These are phyloP conservation scores for Fusarium sacchari DNA, from an alignment of 2,329 filamentous ascomycete species.

Conservation along the genomic window DNA sequence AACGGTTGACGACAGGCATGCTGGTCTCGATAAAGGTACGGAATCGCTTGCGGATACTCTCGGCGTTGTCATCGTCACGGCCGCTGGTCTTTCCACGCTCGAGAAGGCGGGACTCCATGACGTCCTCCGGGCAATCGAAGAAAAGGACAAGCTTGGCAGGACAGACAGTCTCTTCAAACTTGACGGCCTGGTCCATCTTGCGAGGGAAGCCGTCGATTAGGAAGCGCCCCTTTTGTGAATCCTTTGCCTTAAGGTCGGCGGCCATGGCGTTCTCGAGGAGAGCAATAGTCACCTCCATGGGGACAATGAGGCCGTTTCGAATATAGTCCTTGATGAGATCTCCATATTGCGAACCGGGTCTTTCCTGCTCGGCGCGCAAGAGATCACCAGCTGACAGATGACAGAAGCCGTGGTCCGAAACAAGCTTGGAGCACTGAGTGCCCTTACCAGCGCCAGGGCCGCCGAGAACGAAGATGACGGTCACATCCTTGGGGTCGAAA, in stretches of 20 bases:
- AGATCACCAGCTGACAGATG: constrained; percentile 95
- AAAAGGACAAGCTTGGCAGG: constrained; percentile 88
- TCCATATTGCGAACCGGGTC: constrained; percentile 87
- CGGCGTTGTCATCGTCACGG: constrained; percentile 90
- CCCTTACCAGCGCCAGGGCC: constrained; percentile 96
- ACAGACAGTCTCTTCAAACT: constrained; percentile 92
- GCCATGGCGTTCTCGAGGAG: constrained; percentile 94
- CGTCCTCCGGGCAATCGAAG: constrained; percentile 89
- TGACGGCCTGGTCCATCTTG: constrained; percentile 95
- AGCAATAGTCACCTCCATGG: constrained; percentile 97
- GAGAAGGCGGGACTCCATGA: constrained; percentile 85
- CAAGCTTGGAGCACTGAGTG: constrained; percentile 91
- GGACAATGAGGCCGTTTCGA: constrained; percentile 93
- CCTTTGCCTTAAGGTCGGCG: constrained; percentile 66
- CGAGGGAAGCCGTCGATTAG: constrained; percentile 86
- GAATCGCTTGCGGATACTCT: constrained; percentile 97
- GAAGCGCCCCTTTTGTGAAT: constrained; percentile 73
- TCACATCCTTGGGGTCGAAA: constrained; percentile 80
- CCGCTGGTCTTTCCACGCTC: constrained; percentile 94
- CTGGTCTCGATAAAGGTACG: constrained; percentile 92
- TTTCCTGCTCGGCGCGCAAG: constrained; percentile 91
- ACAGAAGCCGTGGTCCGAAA: constrained; percentile 87
- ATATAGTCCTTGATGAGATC: constrained; percentile 94
- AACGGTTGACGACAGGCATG: constrained; percentile 95
- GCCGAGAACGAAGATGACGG: constrained; percentile 96